Base-by-base conservation (phyloP, 352 stramenopile genomes). In the Phytopythium chamaehyphon region DNA sequence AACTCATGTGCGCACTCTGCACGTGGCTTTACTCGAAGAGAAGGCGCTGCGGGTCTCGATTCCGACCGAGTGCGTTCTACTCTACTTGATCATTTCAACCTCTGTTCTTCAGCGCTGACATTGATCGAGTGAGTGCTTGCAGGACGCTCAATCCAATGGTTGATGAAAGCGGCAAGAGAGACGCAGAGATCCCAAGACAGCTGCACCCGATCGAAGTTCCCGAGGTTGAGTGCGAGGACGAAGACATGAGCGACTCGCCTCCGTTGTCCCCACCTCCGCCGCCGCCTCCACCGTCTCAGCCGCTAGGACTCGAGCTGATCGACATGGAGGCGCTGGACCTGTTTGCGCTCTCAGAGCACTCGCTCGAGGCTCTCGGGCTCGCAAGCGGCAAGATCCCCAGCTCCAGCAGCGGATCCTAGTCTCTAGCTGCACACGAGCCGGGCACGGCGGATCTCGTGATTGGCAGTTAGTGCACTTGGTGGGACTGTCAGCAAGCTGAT, bases 1-100 rank as follows among this genome's bases (percentile, higher is more conserved):
- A 53, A 75, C 61, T 2, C 75, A 86, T 51, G 46, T 84, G 35
- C 71, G 68, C 12, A 81, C 74, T 12, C 62, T 86, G 16, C 76
- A 88, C 49, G 36, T 88, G 45, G 61, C 68, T 37, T 61, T 81
- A 22, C 47, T 86, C 42, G 66, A 73, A 14, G 69, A 81, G 19
- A 12, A 18, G 0, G 19, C 10, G 11, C 18, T 15, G 16, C 14
- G 18, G 18, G 6, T 1, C 28, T 35, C 18, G 16, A 21, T 31
- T 51, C 24, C 45, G 45, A 40, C 15, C 2, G 9, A 33, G 28
- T 33, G 23, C 5, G 22, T 11, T 26, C 5, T 1, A 23, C 43
- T 11, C 43, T 26, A 36, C 21, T 19, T 16, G 6, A 24, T 39
- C 26, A 15, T 36, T 22, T 38, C 11, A 36, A 22, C n/a, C n/a